Evolutionary conservation across 2,329 filamentous ascomycete genomes (phyloP).

Genomic region (Alternaria longipes): DNA sequence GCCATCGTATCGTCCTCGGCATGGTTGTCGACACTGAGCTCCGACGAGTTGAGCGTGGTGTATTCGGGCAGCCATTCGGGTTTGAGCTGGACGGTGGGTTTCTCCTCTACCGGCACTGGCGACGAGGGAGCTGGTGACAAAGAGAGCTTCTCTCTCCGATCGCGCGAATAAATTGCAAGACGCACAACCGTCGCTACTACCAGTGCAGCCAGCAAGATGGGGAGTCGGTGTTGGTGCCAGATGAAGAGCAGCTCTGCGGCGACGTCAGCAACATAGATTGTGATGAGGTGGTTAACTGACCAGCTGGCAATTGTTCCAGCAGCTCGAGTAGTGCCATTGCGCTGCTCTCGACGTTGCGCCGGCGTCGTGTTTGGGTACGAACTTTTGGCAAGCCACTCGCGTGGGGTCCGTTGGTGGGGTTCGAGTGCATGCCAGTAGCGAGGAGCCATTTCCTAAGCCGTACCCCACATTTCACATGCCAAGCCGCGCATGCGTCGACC

Average conservation of each 20-base stretch:
- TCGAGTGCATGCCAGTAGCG: neutral
- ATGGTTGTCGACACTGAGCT: slow-evolving; percentile 41
- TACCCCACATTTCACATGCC: neutral
- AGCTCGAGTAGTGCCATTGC: slow-evolving; percentile 25
- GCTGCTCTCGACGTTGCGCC: slow-evolving; percentile 11
- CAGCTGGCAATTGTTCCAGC: slow-evolving; percentile 28
- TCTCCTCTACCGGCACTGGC: slow-evolving; percentile 39
- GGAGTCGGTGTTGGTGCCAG: slow-evolving; percentile 50
- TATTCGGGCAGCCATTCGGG: slow-evolving; percentile 50
- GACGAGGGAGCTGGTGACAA: slow-evolving; percentile 44
- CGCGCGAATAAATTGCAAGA: slow-evolving; percentile 38
- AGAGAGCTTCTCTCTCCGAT: slow-evolving; percentile 40
- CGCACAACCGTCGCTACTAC: slow-evolving; percentile 42
- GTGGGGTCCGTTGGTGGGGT: slow-evolving; percentile 32
- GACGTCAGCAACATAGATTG: slow-evolving; percentile 3
- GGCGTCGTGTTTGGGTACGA: slow-evolving; percentile 9
- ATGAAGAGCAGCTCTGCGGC: slow-evolving; percentile 46
- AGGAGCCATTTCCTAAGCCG: neutral
- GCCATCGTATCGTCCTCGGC: slow-evolving; percentile 38
- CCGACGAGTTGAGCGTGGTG: slow-evolving; percentile 33
- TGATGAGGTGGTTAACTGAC: slow-evolving; percentile 4
- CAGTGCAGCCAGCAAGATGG: slow-evolving; percentile 45
- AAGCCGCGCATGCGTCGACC: neutral
- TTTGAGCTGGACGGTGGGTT: slow-evolving; percentile 36
- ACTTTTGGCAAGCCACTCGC: slow-evolving; percentile 30